phyloP scores from a whole-genome alignment of 306 rosid species.

The Cicer arietinum region DNA sequence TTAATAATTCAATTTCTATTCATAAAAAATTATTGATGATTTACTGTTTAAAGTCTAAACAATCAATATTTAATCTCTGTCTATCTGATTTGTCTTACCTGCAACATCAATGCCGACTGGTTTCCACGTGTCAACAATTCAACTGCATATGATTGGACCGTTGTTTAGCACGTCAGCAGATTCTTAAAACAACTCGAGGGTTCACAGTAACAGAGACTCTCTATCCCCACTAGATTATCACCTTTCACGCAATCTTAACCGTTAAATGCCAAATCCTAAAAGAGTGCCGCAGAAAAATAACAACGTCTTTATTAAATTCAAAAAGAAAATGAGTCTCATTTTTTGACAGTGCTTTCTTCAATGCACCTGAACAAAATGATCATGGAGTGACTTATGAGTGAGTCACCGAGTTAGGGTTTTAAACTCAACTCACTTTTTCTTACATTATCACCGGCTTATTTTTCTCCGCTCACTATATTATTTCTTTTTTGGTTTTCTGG shows the following conservation, averaged over 20 bases:
- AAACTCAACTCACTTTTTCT: slow-evolving; percentile 4
- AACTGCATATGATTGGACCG: not conserved
- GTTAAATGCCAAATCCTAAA: not conserved
- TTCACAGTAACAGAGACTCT: not conserved
- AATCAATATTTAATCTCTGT: no score
- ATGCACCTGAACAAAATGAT: not conserved
- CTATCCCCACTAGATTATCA: not conserved
- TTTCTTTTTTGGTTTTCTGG: not conserved
- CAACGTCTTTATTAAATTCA: not conserved
- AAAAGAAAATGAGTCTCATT: not conserved
- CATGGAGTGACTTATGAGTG: not conserved
- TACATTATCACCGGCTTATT: not conserved
- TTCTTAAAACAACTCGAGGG: not conserved
- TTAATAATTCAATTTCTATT: no score
- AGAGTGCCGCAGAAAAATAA: not conserved
- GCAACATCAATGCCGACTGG: not conserved
- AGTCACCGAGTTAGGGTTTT: slow-evolving; percentile 14
- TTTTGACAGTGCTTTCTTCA: not conserved
- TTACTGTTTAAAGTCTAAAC: no score
- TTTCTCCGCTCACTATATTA: not conserved
- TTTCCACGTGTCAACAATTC: not conserved
- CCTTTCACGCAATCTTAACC: not conserved
- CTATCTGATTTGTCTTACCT: no score
- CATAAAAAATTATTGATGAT: no score
- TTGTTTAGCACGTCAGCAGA: not conserved